Base-by-base conservation (phyloP, 768 basidiomycete genomes). In the Rhizopogon vinicolor region DNA sequence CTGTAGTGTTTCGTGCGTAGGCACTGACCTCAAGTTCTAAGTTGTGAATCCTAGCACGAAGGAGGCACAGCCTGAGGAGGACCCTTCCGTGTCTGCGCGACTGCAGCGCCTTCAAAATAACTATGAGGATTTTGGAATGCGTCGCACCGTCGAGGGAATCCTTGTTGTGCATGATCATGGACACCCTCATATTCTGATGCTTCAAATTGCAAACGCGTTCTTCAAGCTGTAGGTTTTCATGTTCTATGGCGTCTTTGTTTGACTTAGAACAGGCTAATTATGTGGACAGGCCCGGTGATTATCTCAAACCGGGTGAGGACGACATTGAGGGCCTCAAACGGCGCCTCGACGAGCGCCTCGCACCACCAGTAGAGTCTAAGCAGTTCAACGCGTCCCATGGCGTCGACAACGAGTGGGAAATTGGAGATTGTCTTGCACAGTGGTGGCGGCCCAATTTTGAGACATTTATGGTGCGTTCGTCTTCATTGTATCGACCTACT, bases 361-460 rank as follows among this genome's bases (percentile, higher is more conserved):
- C 90, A 0, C 90, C 93, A 0, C 86, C 87, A 0, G 74, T 78
- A 10, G 83, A 85, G 53, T 87, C 80, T 72, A 72, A 74, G n/a
- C 89, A 91, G 54, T 91, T 89, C 67, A 85, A 89, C 71, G 78
- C 82, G 31, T 80, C 83, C 0, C 87, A 91, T 57, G 89, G 86
- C 0, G 81, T 87, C 18, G 87, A 87, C 63, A 90, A 90, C 51
- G 92, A 94, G 42, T 99, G 97, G 97, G 90, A 95, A 70, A 93
- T 98, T 40, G 90, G 90, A 1, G 95, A 98, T 62, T 94, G 93
- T 62, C 78, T 98, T n/a, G 93, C 93, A 0, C 93, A 95, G 68
- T 99, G 96, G 95, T 99, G 91, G 90, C 75, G 97, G 48, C 96
- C 96, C 0, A 97, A 97, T 66, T 99, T 97, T 62, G 97, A 99